Evolutionary conservation across 2,329 filamentous ascomycete species (phyloP), one percentile per base, ranked within the genome.

Genomic region (Cladosporium sp.): DNA sequence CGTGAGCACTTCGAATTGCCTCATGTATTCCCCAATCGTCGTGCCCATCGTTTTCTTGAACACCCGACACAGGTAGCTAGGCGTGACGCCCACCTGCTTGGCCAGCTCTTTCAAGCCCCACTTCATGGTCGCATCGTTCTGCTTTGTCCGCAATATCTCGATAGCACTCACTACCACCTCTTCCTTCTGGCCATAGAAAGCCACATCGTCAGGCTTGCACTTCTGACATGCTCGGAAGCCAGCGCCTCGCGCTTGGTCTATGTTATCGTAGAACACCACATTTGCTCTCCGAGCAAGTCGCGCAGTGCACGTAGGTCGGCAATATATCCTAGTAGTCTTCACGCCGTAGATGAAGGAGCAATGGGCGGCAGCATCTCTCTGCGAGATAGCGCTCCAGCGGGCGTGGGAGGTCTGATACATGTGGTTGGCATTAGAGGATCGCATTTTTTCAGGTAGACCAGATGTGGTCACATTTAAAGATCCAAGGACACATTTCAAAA

Each of bases 261-360:
- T 71, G 0, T 77, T 80, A 18, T 80, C 73, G 74, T 82, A 87
- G 75, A 88, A 89, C 35, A 78, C 76, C 35, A 91, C 79, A 23
- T 85, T 84, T 12, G 85, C 81, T n/a, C 85, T 80, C 2, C 82
- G 79, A 1, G 85, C 83, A 16, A 91, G 81, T n/a, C 86, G 83
- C 3, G 84, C 82, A 18, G 84, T 83, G 73, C 87, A 89, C 23
- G 82, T 85, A 1, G 87, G 86, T 1, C 86, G 82, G 73, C 87
- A 89, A 76, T 86, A 89, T 60, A 86, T 85, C 53, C 78, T 79
- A 3, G 85, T 87, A 0, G 83, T 84, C 62, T 80, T 79, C n/a
- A 87, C 84, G 21, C 78, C 80, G 76, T 87, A 87, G 67, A 87
- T 79, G 74, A 87, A 87, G 33, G 74, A 76, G 56, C 78, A 56